Base-by-base conservation (phyloP, 1,284 basidiomycete genomes). In the Ceratobasidium sp. region DNA sequence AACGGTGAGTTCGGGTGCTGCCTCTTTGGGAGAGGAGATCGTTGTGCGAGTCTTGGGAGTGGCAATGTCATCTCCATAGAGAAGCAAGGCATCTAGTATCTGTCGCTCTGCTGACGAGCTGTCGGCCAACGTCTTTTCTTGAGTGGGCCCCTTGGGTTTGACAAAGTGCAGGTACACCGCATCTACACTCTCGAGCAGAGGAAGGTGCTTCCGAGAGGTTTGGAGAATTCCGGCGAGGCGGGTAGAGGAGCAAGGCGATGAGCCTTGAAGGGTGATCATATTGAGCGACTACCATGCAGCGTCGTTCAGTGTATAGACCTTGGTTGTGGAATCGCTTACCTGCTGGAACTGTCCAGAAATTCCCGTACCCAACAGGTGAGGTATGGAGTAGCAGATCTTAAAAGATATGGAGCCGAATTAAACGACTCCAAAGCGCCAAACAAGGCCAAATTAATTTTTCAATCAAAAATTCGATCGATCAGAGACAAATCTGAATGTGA, bases 161-260 rank as follows among this genome's bases (percentile, higher is more conserved):
- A 98, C 87, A 39, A 97, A 88, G 82, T 99, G 97, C 3, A 97
- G 80, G 84, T 91, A 95, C 74, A 96, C 83, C 6, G 93, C 90
- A 76, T 98, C 94, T 61, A 98, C 80, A 10, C 90, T 88, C 6
- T 82, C 78, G 77, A 97, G 81, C 46, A 84, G 80, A 0, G 89
- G 82, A 55, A 85, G 82, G 67, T 79, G 79, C 55, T 82, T 79
- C 78, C 90, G 89, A 72, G 96, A 86, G 55, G 85, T 81, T 64
- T 83, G 82, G 71, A 97, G 84, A 32, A 96, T 86, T 53, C 85
- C 85, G 60, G 87, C 84, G 72, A 92, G 89, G 80, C 69, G 64
- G 45, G 81, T 85, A 46, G 82, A 81, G 3, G 93, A 91, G 73
- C 93, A 82, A 14, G 87, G 86, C 8, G 93, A 94, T 48, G 88